Conservation (phyloP, 78 protist species). For the Tieghemostelium lacteum region DNA sequence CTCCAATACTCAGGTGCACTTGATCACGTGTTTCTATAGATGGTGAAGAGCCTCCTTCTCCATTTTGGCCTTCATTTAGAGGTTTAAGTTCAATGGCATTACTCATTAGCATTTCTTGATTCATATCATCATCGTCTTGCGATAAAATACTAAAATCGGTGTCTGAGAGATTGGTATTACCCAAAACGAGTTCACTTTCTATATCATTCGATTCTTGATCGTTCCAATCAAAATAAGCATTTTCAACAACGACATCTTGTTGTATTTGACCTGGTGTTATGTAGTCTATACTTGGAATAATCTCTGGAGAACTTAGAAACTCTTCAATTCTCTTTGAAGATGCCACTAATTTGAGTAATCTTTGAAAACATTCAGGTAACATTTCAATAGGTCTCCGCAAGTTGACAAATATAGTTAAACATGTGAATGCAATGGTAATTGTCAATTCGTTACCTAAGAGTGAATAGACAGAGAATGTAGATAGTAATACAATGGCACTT, state of each 20-base stretch:
- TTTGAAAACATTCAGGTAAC: conserved; percentile 13
- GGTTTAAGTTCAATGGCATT: neutral
- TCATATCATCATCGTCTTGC: neutral
- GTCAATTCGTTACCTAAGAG: neutral
- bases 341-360: conserved; percentile 9
- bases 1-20: too few relatives aligned
- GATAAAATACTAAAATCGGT: too few relatives aligned
- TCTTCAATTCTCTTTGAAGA: conserved; percentile 11
- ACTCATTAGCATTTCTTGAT: too few relatives aligned
- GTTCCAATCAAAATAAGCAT: conserved; percentile 13
- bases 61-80: neutral
- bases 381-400: conserved; percentile 14
- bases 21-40: too few relatives aligned
- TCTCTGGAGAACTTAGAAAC: neutral
- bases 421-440: conserved; percentile 17
- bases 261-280: neutral
- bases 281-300: neutral
- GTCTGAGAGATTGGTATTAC: neutral
- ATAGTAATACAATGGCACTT: neutral
- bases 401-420: conserved; percentile 6
- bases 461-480: neutral
- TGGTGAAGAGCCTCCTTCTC: too few relatives aligned
- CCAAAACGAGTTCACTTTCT: neutral
- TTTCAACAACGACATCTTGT: neutral
- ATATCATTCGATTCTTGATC: neutral